Evolutionary conservation across 371 early-diverging fungal genomes (phyloP).

Genomic region (Lichtheimia corymbifera): DNA sequence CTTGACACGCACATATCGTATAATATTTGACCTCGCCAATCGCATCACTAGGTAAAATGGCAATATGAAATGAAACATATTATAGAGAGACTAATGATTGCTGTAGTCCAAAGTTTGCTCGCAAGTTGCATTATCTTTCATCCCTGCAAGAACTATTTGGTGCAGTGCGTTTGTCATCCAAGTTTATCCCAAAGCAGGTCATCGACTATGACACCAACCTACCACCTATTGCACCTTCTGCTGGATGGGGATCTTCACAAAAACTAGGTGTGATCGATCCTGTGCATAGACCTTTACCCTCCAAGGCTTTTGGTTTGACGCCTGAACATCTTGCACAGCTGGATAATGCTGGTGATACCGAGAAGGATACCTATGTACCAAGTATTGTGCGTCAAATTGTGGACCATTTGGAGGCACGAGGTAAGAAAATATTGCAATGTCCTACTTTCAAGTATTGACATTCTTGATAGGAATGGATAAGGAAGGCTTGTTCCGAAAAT

Average conservation of each 20-base stretch:
- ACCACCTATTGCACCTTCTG: conserved; percentile 8
- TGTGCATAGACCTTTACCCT: conserved; percentile 18
- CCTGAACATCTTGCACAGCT: conserved; percentile 33
- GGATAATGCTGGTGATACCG: conserved; percentile 17
- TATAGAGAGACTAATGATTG: neutral
- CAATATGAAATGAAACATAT: neutral
- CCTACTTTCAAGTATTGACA: neutral
- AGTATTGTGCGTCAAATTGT: conserved; percentile 29
- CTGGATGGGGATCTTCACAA: neutral
- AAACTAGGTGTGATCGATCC: neutral
- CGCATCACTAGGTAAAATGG: conserved; percentile 39
- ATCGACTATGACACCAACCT: conserved; percentile 57
- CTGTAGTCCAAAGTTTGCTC: conserved; percentile 89
- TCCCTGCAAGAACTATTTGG: conserved; percentile 68
- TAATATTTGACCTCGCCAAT: conserved; percentile 49
- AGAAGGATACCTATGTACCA: conserved; percentile 30
- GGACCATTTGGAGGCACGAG: conserved; percentile 30
- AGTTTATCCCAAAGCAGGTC: conserved; percentile 80
- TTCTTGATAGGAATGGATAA: conserved; percentile 62
- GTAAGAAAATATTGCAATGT: conserved; percentile 17
- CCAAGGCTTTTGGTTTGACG: conserved; percentile 39
- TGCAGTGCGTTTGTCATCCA: conserved; percentile 69
- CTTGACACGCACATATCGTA: conserved; percentile 42
- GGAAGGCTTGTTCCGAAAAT: conserved; percentile 90
- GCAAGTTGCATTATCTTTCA: conserved; percentile 81